Evolutionary conservation across 179 eudicot species (phyloP), one percentile per base, ranked within the genome.

Genomic region (Patellifolia procumbens): DNA sequence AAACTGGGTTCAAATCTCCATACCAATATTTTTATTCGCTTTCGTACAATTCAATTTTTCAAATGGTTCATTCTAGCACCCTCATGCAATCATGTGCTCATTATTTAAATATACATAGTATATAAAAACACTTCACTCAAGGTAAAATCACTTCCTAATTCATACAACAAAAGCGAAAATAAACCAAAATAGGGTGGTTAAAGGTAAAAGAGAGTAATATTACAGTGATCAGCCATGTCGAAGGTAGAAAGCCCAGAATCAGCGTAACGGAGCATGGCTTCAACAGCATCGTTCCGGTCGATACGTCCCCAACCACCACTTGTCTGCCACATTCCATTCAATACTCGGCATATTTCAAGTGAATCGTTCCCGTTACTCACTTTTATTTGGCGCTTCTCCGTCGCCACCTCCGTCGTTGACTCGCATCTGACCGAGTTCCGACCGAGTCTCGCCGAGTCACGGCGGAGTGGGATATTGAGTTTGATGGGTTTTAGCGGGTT

Each of bases 291-390:
- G 79, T 87, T 80, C 20, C 97, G 86, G 74, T 95, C 97, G 28
- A 95, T 93, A 55, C 88, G 75, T 20, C 99, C 99, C 99, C 99
- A 93, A 4, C 97, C 97, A n/a, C 99, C 99, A 74, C 99, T 95
- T 1, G 97, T 92, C 80, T 95, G 99, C 99, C 99, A 95, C 97
- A 92, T 91, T 16, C 97, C 99, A 39, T 95, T 95, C 74, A 95
- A 76, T 2, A 95, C 95, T 77, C 97, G 76, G 88, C 91, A 88
- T 76, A 93, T 87, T 37, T 90, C 90, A 70, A 93, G 53, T 43
- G 89, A 85, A 78, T 93, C 97, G 35, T 86, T 81, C 4, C 93
- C 92, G 65, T 89, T 83, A 73, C 77, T 80, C 68, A 92, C 76
- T 55, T 80, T 86, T 24, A 85, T 87, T 46, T 76, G 80, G 63